Evolutionary conservation across 352 stramenopile genomes (phyloP).

Genomic region (Phytophthora hybrid): DNA sequence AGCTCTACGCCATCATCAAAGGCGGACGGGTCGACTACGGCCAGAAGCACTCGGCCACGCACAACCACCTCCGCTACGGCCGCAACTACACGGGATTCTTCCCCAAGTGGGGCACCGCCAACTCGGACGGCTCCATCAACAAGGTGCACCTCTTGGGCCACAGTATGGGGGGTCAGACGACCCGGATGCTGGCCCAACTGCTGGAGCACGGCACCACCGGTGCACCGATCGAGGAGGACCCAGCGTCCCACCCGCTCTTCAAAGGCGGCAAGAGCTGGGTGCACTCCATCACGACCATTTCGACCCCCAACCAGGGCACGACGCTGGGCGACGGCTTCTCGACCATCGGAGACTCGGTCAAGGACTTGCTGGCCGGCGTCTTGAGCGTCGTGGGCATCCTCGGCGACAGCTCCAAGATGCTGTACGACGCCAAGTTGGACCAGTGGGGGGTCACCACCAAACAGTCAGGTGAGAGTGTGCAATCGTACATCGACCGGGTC

Average conservation of each 20-base stretch:
- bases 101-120: constrained; percentile 58
- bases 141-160: constrained; percentile 81
- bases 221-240: constrained; percentile 40
- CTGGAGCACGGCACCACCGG: constrained; percentile 55
- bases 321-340: constrained; percentile 57
- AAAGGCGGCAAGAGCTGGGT: constrained; percentile 67
- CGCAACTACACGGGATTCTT: constrained; percentile 66
- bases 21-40: constrained; percentile 64
- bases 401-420: constrained; percentile 30
- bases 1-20: constrained; percentile 75
- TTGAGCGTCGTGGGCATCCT: constrained; percentile 41
- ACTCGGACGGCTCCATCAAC: constrained; percentile 58
- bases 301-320: constrained; percentile 69
- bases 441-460: constrained; percentile 54
- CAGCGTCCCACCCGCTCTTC: constrained; percentile 56
- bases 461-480: constrained; percentile 35
- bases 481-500: constrained; percentile 50
- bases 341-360: constrained; percentile 48
- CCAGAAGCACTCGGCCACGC: constrained; percentile 48
- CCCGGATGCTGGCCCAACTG: constrained; percentile 79
- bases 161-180: constrained; percentile 81
- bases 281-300: constrained; percentile 74
- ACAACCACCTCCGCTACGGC: constrained; percentile 49
- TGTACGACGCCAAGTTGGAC: constrained; percentile 64
- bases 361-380: constrained; percentile 37